Base-by-base conservation (phyloP, 495 filamentous ascomycete genomes). In the Chaetomium tenue region DNA sequence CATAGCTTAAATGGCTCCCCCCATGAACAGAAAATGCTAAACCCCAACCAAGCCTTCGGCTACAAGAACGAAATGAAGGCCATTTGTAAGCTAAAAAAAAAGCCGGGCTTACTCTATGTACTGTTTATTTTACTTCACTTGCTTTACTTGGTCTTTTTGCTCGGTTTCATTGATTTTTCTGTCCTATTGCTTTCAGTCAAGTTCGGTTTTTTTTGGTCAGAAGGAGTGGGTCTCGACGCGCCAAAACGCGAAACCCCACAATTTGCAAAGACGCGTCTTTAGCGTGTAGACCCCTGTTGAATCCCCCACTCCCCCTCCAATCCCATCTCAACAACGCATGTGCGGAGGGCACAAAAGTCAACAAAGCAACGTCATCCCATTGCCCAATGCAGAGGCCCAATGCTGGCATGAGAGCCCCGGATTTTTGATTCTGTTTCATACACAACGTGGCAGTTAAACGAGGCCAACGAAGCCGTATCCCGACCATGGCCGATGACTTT, bases 221-320 rank as follows among this genome's bases (percentile, higher is more conserved):
- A 33, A 7, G 30, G 30, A n/a, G n/a, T n/a, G n/a, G n/a, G n/a
- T n/a, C n/a, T n/a, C n/a, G n/a, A n/a, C n/a, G n/a, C n/a, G 64
- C 64, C 33, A 66, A 65, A 67, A 66, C 67, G 65, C 62, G 65
- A 70, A 68, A 65, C 59, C 61, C 65, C 70, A 67, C 63, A 69
- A 40, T 23, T 15, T 22, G 28, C 25, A 13, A 25, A 30, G 54
- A 58, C 60, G 57, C 61, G 61, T 58, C 61, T 20, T n/a, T 39
- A 28, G 39, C 47, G 20, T 22, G 55, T 37, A 44, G 26, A 67
- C 58, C 51, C 46, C 22, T 56, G 51, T 46, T 26, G 8, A 61
- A 22, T 1, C 33, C 52, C 61, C 57, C 33, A 37, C 47, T 26
- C 33, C 58, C 70, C 67, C 70, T 47, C 69, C 69, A 71, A 71